Conservation (phyloP, 129 eudicot genomes). For the Kitagawia praeruptora region DNA sequence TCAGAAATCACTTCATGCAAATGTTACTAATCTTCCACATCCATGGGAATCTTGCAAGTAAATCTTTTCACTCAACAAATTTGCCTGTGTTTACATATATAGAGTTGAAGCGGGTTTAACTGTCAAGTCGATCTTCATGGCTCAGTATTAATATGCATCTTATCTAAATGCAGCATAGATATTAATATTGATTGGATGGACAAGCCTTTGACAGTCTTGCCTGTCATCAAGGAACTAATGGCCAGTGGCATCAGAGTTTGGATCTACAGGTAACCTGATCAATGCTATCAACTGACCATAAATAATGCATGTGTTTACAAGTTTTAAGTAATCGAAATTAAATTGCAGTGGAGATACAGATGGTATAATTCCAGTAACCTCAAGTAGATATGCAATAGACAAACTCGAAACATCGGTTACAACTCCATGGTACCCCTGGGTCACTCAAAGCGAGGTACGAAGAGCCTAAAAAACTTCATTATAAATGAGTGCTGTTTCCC, state of each 20-base stretch:
- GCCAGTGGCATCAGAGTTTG: slow-evolving; percentile 32
- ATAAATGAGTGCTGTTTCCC: neutral
- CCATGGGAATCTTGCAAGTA: slow-evolving; percentile 56
- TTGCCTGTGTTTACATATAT: neutral
- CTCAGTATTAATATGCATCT: neutral
- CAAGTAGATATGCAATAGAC: too few relatives aligned
- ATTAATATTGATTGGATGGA: neutral
- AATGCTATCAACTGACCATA: neutral
- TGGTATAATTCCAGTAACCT: too few relatives aligned
- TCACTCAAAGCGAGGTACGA: slow-evolving; percentile 38
- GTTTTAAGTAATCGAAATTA: neutral
- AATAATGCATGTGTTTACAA: neutral
- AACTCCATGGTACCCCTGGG: slow-evolving; percentile 56
- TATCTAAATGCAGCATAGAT: neutral
- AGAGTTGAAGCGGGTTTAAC: neutral
- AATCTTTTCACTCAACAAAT: neutral
- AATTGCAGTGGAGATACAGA: too few relatives aligned
- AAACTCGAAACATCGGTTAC: too few relatives aligned
- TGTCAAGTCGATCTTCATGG: neutral
- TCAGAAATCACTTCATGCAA: slow-evolving; percentile 55
- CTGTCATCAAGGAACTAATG: slow-evolving; percentile 22
- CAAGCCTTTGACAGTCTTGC: slow-evolving; percentile 5
- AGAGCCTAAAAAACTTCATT: neutral
- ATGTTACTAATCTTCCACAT: slow-evolving; percentile 34
- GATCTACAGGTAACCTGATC: slow-evolving; percentile 26